Evolutionary conservation across 345 rosid species (phyloP), one percentile per base, ranked within the genome.

Genomic region (Citrus mangshanensis): DNA sequence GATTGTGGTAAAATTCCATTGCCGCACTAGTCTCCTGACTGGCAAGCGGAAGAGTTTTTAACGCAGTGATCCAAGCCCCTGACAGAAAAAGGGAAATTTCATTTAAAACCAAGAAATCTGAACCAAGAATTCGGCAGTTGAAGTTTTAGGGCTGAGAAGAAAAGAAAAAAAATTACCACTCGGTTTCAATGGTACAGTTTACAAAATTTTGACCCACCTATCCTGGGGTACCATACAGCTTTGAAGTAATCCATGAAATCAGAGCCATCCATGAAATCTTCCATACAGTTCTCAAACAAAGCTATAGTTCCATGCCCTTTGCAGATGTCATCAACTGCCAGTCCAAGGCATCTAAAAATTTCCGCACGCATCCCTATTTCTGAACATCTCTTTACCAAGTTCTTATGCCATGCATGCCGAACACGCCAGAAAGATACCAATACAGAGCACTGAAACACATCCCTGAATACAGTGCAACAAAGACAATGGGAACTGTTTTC

Each of bases 1-100:
- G 97, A 73, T 86, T 88, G 85, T 96, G 97, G 89, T 93, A 94
- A 84, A 91, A 91, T 82, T 96, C 97, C 95, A 96, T 87, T 16
- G 94, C 90, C 25, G 98, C 97, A 85, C 88, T 88, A 12, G 89
- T 94, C 85, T 94, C 98, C 79, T 83, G 91, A 89, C 97, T 89
- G 63, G 98, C 97, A 79, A 93, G 81, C 6, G 97, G 98, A 85
- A 90, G 91, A 83, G 86, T 77, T 81, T 82, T 89, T 70, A 91
- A 73, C 3, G 87, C 91, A 77, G 77, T 81, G 56, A 82, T 87
- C 99, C 97, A 94, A 75, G 81, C 69, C 80, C 94, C 99, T 94
- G 84, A 58, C 49, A 78, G 62, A 3, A 65, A 80, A 40, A 73
- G 16, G 25, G 21, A 56, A 13, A 54, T 76, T 54, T 24, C 24